Base-by-base conservation (phyloP, 164 flowering plant species). In the Sedum album region DNA sequence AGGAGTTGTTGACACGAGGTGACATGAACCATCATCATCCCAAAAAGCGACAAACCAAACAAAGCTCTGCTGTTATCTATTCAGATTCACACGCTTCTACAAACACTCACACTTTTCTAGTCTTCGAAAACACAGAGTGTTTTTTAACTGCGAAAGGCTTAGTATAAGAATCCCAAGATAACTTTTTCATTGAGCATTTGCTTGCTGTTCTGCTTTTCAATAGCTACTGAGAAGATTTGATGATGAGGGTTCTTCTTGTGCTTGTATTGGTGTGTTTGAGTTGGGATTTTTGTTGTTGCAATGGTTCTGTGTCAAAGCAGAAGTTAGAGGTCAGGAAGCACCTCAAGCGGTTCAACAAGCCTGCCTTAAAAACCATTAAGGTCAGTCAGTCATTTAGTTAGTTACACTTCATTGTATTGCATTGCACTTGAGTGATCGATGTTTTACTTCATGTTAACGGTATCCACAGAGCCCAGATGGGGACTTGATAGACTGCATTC, bases 401-500 rank as follows among this genome's bases (percentile, higher is more conserved):
- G 2, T 1, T 46, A 5, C 2, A 4, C 51, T 46, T 17, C 51
- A 46, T n/a, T n/a, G n/a, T n/a, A 20, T 5, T 46, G 51, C 18
- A 46, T 5, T 17, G 51, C 20, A 18, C 18, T 14, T 4, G 0
- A 46, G n/a, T 51, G 9, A 21, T 21, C 0, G 21, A 51, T 51
- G n/a, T 9, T 6, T 20, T n/a, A n/a, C 2, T n/a, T n/a, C 6
- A n/a, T 51, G 23, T n/a, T n/a, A 2, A 6, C 5, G 9, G 57
- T 18, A 5, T 51, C 21, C 25, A 55, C 97, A 91, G 97, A 89
- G 97, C 76, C 88, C 94, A 48, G 96, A 92, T 82, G 98, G 98
- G 18, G 96, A 93, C 78, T 70, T 78, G 20, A 93, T 93, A 33
- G 98, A 93, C 74, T 93, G 98, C 72, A 83, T 93, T 28, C 92